Evolutionary conservation across 2,329 filamentous ascomycete genomes (phyloP).

Genomic region (Claviceps lovelessii): DNA sequence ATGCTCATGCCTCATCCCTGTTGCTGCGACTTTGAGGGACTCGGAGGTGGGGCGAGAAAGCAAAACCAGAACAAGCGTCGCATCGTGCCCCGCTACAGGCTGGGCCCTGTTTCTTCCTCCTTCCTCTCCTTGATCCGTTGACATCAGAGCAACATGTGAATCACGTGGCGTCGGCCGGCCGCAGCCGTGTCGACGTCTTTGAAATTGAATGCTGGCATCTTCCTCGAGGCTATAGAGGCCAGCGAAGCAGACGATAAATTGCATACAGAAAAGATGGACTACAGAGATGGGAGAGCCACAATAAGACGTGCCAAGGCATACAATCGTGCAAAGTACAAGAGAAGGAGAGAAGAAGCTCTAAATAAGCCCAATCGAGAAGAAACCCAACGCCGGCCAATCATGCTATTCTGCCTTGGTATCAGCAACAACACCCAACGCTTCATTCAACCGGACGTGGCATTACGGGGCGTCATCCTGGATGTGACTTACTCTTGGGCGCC

Average conservation of each 20-base stretch:
- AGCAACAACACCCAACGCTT: not conserved
- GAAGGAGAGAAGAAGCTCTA: not conserved
- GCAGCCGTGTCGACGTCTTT: no score
- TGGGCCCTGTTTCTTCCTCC: not conserved
- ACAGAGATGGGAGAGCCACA: not conserved
- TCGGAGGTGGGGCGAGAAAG: constrained; percentile 1
- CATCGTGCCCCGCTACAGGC: not conserved
- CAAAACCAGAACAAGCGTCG: not conserved
- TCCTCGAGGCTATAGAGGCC: not conserved
- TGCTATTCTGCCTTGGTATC: not conserved
- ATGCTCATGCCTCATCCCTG: not conserved
- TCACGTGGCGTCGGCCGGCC: not conserved
- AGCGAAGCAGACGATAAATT: not conserved
- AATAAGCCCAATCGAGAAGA: not conserved
- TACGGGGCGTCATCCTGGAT: not conserved
- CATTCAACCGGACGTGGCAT: not conserved
- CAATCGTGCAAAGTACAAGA: not conserved
- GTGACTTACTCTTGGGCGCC: constrained; percentile 26
- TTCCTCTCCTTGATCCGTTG: not conserved
- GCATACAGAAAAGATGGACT: not conserved
- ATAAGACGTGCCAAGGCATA: not conserved
- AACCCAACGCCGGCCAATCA: not conserved
- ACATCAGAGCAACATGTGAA: not conserved
- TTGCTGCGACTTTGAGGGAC: constrained; percentile 1
- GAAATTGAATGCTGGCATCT: no score